phyloP scores from a whole-genome alignment of 202 grass and related monocot genomes.

The Cymbopogon flexuosus region DNA sequence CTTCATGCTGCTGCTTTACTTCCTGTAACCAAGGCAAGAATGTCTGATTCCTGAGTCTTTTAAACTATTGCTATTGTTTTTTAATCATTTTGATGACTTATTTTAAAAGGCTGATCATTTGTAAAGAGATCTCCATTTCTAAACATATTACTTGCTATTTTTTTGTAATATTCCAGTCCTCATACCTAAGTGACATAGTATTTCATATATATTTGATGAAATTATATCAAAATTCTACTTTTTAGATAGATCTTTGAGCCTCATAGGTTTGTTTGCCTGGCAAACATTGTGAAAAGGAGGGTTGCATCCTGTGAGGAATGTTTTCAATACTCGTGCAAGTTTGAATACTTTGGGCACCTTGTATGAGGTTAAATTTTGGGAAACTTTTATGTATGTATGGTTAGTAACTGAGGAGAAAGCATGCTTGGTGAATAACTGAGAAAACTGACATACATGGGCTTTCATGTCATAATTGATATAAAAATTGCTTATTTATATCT shows the following conservation, averaged over 20 bases:
- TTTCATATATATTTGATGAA: not conserved
- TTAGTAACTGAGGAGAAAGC: not conserved
- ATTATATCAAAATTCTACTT: not conserved
- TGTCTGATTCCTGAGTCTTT: constrained; percentile 23
- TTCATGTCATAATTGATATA: not conserved
- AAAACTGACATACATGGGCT: not conserved
- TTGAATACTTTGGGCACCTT: not conserved
- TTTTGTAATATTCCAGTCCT: not conserved
- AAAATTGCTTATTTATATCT: not conserved
- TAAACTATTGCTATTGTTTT: constrained; percentile 7
- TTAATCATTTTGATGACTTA: not conserved
- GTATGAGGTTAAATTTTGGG: not conserved
- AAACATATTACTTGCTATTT: not conserved
- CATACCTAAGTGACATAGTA: not conserved
- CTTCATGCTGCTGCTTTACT: constrained; percentile 93
- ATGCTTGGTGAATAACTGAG: not conserved
- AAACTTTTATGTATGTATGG: not conserved
- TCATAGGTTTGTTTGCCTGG: not conserved
- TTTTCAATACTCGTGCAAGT: constrained; percentile 23
- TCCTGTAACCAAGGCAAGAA: constrained; percentile 81
- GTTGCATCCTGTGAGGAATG: not conserved
- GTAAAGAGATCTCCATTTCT: constrained; percentile 8
- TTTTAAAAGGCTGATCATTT: not conserved
- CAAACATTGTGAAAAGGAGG: not conserved
- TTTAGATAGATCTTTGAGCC: not conserved